Evolutionary conservation across 345 rosid genomes (phyloP).

Genomic region (Luvunga scandens): DNA sequence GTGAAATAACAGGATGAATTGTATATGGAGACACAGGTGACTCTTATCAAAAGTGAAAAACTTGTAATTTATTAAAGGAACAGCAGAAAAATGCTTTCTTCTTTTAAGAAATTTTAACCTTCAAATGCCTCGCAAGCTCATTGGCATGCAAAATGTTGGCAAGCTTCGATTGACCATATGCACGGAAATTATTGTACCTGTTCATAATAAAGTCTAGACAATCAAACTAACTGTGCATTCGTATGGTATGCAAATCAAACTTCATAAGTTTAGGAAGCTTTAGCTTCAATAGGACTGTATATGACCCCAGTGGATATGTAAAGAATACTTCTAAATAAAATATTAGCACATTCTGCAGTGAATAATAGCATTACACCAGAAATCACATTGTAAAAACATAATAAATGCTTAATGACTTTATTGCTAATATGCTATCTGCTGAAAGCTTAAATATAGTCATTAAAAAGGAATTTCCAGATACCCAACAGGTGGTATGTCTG

Average conservation of each 20-base stretch:
- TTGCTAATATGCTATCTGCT: not conserved
- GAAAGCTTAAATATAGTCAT: not conserved
- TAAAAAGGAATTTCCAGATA: not conserved
- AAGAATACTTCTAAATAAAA: not conserved
- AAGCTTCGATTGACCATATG: slow-evolving; percentile 81
- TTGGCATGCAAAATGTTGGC: slow-evolving; percentile 76
- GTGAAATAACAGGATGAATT: not conserved
- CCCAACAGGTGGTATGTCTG: not conserved
- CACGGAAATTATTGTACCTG: slow-evolving; percentile 50
- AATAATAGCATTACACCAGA: not conserved
- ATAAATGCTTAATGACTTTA: not conserved
- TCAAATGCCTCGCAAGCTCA: slow-evolving; percentile 70
- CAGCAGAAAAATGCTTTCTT: not conserved
- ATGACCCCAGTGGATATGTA: not conserved
- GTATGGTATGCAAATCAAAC: not conserved
- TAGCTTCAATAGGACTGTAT: not conserved
- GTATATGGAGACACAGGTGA: not conserved
- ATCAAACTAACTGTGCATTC: not conserved
- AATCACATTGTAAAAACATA: not conserved
- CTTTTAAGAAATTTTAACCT: slow-evolving; percentile 38
- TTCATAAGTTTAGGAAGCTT: not conserved
- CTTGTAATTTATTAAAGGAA: not conserved
- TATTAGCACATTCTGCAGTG: not conserved
- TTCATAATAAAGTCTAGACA: slow-evolving; percentile 5
- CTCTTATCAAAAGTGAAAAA: not conserved